These are phyloP conservation scores for Spergularia azorica DNA, from an alignment of 179 eudicot species.

Conservation along the genomic window DNA sequence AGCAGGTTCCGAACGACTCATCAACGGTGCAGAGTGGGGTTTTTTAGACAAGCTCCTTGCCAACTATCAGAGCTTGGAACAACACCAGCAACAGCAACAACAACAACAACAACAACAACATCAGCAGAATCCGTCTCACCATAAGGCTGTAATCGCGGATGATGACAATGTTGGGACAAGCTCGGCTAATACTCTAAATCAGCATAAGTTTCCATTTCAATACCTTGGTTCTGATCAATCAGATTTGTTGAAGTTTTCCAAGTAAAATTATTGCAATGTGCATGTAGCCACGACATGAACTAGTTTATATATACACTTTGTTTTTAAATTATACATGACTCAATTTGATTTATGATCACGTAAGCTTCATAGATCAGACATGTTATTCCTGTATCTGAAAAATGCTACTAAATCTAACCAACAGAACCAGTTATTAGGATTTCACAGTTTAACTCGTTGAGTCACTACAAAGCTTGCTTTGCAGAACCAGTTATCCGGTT, in stretches of 20 bases:
- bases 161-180: conserved; percentile 25
- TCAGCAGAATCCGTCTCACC: conserved; percentile 6
- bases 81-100: conserved; percentile 6
- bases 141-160: conserved; percentile 15
- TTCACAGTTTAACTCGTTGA: no score
- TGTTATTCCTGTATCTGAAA: no score
- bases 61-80: conserved; percentile 30
- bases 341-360: no score
- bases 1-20: conserved; percentile 6
- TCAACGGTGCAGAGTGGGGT: conserved; percentile 28
- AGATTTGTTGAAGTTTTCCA: conserved; percentile 30
- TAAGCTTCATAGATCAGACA: no score
- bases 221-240: conserved; percentile 26
- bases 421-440: no score
- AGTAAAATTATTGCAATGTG: not conserved
- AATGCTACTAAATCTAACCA: no score
- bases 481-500: no score
- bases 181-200: conserved; percentile 10
- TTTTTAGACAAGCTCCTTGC: conserved; percentile 39
- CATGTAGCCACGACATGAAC: not conserved
- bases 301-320: not conserved
- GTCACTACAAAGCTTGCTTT: no score
- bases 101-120: not conserved
- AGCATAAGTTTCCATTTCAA: conserved; percentile 35
- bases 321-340: not conserved